Base-by-base conservation (phyloP, 352 stramenopile genomes). In the Phytopythium sindhum region DNA sequence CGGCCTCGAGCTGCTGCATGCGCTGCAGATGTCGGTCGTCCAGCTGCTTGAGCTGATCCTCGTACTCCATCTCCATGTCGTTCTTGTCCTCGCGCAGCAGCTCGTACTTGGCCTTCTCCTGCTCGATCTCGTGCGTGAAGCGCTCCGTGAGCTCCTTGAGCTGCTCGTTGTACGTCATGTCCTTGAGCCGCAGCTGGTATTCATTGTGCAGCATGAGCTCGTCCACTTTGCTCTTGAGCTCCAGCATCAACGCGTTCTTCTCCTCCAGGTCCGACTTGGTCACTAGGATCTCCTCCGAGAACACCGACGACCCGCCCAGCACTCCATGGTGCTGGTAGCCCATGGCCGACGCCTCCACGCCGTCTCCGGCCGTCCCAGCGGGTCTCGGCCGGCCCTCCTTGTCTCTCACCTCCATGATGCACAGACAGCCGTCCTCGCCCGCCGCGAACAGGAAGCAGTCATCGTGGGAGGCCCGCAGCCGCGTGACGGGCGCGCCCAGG, bases 101-200 rank as follows among this genome's bases (percentile, higher is more conserved):
- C 44, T 97, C 85, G 63, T 93, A 97, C 60, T 93, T 94, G 72
- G 93, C 95, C 65, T 97, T 96, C 67, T 97, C 91, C 50, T 93
- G 74, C 62, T 97, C 92, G 42, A 98, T 89, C 73, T 98, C 90
- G 65, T 97, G 90, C 4, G 86, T 95, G 67, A 97, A 98, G 66
- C 96, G 95, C 56, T 98, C 90, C 5, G 84, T 97, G 41, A 96
- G 67, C 62, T 98, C 95, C 67, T 98, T 98, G 31, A 98, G 79
- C 57, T 97, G 96, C 63, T 98, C 94, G 55, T 88, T 90, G 75
- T 97, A 97, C 60, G 93, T 97, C 91, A 98, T 98, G 65, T 98
- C 93, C 61, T 98, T 97, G 19, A 98, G 75, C 14, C 94, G 83
- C 26, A 98, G 69, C 61, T 98, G 91, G 69, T 98, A 98, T 58